A percentile compares a stretch with the other conserved stretches of the same genome.
phyloP scores from a whole-genome alignment of 306 rosid species.

The Pueraria montana region DNA sequence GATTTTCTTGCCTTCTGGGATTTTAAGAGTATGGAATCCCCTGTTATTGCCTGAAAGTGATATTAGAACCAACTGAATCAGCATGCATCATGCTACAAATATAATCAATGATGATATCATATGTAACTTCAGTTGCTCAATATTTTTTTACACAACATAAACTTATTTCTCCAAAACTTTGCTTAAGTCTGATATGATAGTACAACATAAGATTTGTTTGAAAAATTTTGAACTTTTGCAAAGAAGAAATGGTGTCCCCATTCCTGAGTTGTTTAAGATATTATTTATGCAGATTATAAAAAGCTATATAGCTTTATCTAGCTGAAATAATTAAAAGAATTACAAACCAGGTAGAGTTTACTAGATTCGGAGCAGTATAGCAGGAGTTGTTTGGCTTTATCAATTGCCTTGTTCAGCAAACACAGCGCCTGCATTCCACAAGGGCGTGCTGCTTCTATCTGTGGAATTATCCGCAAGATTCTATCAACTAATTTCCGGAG shows the following conservation, averaged over 20 bases:
- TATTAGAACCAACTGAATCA: slow-evolving; percentile 35
- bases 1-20: slow-evolving; percentile 59
- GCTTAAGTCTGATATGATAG: slow-evolving; percentile 3
- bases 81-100: background rate
- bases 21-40: slow-evolving; percentile 69
- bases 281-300: slow-evolving; percentile 13
- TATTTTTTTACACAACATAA: slow-evolving; percentile 12
- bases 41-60: slow-evolving; percentile 74
- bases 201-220: background rate
- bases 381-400: slow-evolving; percentile 69
- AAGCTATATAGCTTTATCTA: slow-evolving; percentile 2
- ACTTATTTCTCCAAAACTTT: slow-evolving; percentile 20
- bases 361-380: slow-evolving; percentile 77
- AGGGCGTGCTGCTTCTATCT: slow-evolving; percentile 85
- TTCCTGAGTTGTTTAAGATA: slow-evolving; percentile 4
- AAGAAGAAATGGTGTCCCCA: slow-evolving; percentile 21
- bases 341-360: slow-evolving; percentile 87
- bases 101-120: slow-evolving; percentile 29
- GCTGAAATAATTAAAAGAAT: slow-evolving; percentile 38
- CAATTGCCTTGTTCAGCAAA: slow-evolving; percentile 58
- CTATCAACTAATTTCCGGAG: slow-evolving; percentile 65
- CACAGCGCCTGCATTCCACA: slow-evolving; percentile 77
- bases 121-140: slow-evolving; percentile 24
- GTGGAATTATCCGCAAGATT: slow-evolving; percentile 66
- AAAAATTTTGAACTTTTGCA: slow-evolving; percentile 6